These are phyloP conservation scores for button mushroom (Agaricus bisporus) DNA, from an alignment of 768 basidiomycete genomes.

Conservation along the genomic window DNA sequence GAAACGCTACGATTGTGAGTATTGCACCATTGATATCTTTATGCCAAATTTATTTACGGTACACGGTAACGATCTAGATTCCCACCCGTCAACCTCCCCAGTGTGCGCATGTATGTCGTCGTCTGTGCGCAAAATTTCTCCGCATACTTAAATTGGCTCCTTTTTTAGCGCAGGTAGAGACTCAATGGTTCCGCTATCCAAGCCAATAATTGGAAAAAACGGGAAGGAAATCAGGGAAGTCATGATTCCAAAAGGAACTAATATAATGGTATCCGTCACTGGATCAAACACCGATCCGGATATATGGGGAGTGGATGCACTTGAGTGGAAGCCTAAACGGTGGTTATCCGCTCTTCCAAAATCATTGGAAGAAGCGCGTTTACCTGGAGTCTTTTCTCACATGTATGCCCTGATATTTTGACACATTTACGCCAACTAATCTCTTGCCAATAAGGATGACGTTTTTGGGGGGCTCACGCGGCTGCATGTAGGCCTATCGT, in stretches of 20 bases:
- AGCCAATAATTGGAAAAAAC: slow-evolving; percentile 30
- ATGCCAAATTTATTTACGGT: too few species aligned
- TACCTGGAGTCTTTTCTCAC: slow-evolving; percentile 40
- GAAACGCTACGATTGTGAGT: slow-evolving; percentile 34
- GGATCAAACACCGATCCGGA: slow-evolving; percentile 32
- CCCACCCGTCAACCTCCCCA: too few species aligned
- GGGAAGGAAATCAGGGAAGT: slow-evolving; percentile 30
- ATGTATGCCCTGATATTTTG: too few species aligned
- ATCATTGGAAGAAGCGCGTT: slow-evolving; percentile 26
- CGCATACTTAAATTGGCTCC: too few species aligned
- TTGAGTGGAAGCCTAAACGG: slow-evolving; percentile 49
- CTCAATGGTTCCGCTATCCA: slow-evolving; percentile 35
- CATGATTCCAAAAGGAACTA: slow-evolving; percentile 30
- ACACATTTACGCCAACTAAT: too few species aligned
- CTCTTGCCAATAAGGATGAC: slow-evolving; percentile 18
- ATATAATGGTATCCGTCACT: slow-evolving; percentile 28
- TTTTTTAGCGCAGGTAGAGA: slow-evolving; percentile 15
- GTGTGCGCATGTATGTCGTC: too few species aligned
- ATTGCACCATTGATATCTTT: too few species aligned
- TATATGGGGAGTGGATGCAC: slow-evolving; percentile 41
- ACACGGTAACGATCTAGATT: too few species aligned
- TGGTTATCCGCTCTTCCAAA: slow-evolving; percentile 40
- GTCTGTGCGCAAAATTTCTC: too few species aligned
- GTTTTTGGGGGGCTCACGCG: slow-evolving; percentile 17
- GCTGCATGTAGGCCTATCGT: slow-evolving; percentile 22